These are phyloP conservation scores for Xylaria cubensis DNA, from an alignment of 495 filamentous ascomycete genomes.

Conservation along the genomic window DNA sequence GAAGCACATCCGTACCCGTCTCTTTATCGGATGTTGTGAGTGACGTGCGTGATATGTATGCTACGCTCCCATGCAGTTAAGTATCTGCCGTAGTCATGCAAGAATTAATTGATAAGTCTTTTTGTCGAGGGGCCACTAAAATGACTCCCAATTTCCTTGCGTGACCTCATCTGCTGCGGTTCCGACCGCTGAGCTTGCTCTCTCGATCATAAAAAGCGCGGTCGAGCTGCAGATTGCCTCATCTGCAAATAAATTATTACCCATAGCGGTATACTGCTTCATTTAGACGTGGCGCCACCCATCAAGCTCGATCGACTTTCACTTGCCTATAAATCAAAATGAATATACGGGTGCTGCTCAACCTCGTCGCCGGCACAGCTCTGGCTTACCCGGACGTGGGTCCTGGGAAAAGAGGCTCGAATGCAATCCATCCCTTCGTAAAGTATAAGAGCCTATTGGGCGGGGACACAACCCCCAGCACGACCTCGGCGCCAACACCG, in stretches of 20 bases:
- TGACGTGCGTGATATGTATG: not conserved
- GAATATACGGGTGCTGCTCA: constrained; percentile 23
- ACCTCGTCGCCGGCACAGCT: constrained; percentile 31
- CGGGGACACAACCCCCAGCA: constrained; percentile 17
- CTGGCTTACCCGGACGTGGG: constrained; percentile 28
- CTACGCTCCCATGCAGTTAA: not conserved
- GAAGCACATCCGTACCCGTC: no score
- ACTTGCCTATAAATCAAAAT: not conserved
- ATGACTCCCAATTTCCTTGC: no score
- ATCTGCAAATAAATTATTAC: not conserved
- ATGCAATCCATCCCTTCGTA: constrained; percentile 32
- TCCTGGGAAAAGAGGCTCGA: not conserved
- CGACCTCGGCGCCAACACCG: constrained; percentile 20
- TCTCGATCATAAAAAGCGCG: not conserved
- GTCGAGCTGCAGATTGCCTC: not conserved
- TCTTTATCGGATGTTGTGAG: no score
- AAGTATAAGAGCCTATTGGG: constrained; percentile 33
- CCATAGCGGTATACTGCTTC: not conserved
- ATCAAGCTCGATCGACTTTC: not conserved
- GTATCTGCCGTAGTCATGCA: not conserved
- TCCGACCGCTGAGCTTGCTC: not conserved
- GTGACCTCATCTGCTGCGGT: not conserved
- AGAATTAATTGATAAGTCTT: no score
- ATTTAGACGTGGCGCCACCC: not conserved
- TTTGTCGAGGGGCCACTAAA: no score